Evolutionary conservation across 108 stramenopile species (phyloP).

Genomic region (Pseudonitzschia pungens): DNA sequence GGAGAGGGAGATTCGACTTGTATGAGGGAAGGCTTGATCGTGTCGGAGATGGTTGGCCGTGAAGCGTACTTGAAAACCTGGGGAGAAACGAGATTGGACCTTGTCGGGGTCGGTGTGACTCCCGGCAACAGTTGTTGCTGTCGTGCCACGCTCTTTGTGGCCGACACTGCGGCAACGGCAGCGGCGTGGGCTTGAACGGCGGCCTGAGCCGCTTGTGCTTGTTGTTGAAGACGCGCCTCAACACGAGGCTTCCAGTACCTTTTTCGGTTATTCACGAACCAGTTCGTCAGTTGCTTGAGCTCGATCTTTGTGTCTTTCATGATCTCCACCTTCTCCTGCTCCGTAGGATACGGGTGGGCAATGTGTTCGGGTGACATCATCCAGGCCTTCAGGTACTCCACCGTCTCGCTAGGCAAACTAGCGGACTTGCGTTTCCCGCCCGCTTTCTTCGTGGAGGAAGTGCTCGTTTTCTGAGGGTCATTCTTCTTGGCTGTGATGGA

Average conservation of each 20-base stretch:
- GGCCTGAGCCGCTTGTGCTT: conserved; percentile 34
- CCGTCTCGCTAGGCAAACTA: conserved; percentile 73
- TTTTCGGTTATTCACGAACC: conserved; percentile 94
- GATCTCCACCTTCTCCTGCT: conserved; percentile 87
- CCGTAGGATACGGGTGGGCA: conserved; percentile 92
- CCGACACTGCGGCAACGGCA: conserved; percentile 13
- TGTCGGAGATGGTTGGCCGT: neutral
- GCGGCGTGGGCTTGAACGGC: conserved; percentile 27
- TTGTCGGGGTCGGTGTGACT: neutral
- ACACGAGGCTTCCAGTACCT: conserved; percentile 87
- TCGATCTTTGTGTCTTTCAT: conserved; percentile 88
- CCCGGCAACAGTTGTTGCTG: conserved; percentile 5
- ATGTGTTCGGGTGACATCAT: conserved; percentile 91
- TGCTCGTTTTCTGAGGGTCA: neutral
- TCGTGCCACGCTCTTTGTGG: neutral
- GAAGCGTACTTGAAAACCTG: conserved; percentile 1
- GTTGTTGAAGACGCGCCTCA: conserved; percentile 68
- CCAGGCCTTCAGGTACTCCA: conserved; percentile 90
- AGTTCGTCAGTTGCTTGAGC: conserved; percentile 90
- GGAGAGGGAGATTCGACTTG: neutral
- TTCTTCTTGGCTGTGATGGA: neutral
- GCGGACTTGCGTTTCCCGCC: conserved; percentile 47
- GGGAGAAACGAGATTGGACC: conserved; percentile 23
- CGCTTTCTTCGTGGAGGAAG: neutral
- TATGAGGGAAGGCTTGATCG: neutral